Conservation (phyloP, 768 basidiomycete genomes). For the Leccinum variicolor region DNA sequence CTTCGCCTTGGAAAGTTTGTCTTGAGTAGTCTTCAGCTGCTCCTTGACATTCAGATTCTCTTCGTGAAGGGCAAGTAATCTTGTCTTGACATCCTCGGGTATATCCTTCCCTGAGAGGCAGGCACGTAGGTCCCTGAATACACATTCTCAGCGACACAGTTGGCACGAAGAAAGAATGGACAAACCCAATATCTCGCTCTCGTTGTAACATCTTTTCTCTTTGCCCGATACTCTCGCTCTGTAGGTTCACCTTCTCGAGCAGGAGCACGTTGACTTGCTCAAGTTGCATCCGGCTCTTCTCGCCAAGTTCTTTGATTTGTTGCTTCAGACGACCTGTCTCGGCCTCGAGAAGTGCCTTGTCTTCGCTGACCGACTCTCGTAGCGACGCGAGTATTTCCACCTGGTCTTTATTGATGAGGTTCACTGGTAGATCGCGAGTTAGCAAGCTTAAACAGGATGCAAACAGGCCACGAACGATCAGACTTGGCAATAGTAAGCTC, state of each 20-base stretch:
- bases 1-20: slow-evolving; percentile 79
- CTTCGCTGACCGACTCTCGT: slow-evolving; percentile 85
- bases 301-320: slow-evolving; percentile 65
- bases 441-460: neutral
- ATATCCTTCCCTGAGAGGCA: slow-evolving; percentile 74
- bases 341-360: slow-evolving; percentile 71
- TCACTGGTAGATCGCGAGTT: slow-evolving; percentile 49
- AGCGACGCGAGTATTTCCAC: slow-evolving; percentile 83
- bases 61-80: slow-evolving; percentile 71
- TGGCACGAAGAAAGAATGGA: slow-evolving; percentile 6
- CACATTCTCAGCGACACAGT: neutral
- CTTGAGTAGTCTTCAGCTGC: slow-evolving; percentile 63
- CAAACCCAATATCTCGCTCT: slow-evolving; percentile 81
- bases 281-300: slow-evolving; percentile 88
- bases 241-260: slow-evolving; percentile 87
- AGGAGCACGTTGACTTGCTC: slow-evolving; percentile 85
- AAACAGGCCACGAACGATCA: slow-evolving; percentile 54
- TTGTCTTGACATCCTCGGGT: slow-evolving; percentile 78
- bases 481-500: slow-evolving; percentile 84
- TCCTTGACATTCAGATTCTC: slow-evolving; percentile 72
- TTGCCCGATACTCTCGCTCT: slow-evolving; percentile 87
- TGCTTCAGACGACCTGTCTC: slow-evolving; percentile 63
- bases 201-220: slow-evolving; percentile 83
- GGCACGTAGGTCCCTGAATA: slow-evolving; percentile 69
- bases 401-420: slow-evolving; percentile 90